These are phyloP conservation scores for Staphylotrichum tortipilum DNA, from an alignment of 495 filamentous ascomycete species.

Conservation along the genomic window DNA sequence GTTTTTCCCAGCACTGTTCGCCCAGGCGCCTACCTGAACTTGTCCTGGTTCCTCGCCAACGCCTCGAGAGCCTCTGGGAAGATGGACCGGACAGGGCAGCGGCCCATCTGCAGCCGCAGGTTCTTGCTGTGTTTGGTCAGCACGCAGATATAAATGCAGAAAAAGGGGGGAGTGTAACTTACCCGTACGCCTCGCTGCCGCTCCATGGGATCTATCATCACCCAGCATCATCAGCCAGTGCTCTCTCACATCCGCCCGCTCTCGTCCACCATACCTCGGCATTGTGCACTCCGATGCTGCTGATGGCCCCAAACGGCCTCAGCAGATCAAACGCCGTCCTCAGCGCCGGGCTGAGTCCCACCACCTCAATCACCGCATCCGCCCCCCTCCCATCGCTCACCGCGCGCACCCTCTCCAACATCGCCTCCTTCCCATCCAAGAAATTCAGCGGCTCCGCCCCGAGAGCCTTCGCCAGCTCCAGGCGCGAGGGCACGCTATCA, in stretches of 20 bases:
- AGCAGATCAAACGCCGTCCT: constrained; percentile 77
- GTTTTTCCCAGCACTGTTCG: neutral
- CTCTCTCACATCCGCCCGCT: no score
- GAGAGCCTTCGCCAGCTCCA: constrained; percentile 66
- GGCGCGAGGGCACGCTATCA: constrained; percentile 68
- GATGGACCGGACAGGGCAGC: constrained; percentile 84
- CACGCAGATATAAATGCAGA: neutral
- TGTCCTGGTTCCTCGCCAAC: constrained; percentile 72
- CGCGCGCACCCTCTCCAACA: constrained; percentile 64
- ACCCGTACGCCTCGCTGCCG: constrained; percentile 71
- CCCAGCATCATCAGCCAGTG: no score
- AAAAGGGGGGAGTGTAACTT: constrained; percentile 8
- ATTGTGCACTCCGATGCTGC: constrained; percentile 89
- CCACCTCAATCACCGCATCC: constrained; percentile 86
- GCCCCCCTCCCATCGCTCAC: constrained; percentile 77
- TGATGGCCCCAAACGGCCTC: constrained; percentile 79
- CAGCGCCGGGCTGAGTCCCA: constrained; percentile 76
- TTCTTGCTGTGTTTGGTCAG: constrained; percentile 54
- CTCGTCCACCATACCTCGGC: no score
- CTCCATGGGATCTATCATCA: constrained; percentile 66
- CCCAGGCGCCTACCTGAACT: constrained; percentile 54
- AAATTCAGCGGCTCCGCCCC: constrained; percentile 88
- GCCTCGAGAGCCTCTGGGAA: constrained; percentile 70
- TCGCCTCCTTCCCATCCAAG: constrained; percentile 51
- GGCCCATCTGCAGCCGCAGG: constrained; percentile 81